Conservation (phyloP, 169 alveolate genomes). For the Eimeria tenella region DNA sequence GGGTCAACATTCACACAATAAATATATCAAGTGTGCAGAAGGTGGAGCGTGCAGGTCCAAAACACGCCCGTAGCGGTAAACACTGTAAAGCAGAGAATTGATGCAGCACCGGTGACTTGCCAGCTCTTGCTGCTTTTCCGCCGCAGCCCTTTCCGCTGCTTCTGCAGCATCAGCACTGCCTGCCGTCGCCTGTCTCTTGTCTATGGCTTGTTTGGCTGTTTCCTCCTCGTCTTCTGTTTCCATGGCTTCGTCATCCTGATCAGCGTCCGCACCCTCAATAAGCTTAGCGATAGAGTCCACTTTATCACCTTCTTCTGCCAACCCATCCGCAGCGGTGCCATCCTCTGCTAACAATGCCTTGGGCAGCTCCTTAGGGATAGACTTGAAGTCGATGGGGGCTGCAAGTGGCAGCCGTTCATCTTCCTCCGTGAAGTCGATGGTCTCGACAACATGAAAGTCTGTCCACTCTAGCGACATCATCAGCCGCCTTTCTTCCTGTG, state of each 20-base stretch:
- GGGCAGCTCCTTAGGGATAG: constrained; percentile 59
- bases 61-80: too few species aligned
- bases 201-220: not conserved
- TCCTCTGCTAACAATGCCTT: constrained; percentile 44
- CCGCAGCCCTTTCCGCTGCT: not conserved
- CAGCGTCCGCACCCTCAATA: constrained; percentile 77
- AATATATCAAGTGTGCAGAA: not conserved
- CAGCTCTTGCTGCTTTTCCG: constrained; percentile 30
- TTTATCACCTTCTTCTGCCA: constrained; percentile 19
- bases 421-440: constrained; percentile 89
- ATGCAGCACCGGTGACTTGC: not conserved
- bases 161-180: constrained; percentile 16
- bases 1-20: not conserved
- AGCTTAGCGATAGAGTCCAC: constrained; percentile 71
- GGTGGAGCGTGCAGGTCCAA: not conserved
- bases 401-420: constrained; percentile 80
- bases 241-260: constrained; percentile 78
- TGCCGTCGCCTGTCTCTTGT: not conserved
- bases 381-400: constrained; percentile 79
- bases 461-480: constrained; percentile 94
- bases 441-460: constrained; percentile 92
- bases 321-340: constrained; percentile 14
- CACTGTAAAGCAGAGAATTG: not conserved
- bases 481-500: constrained; percentile 89
- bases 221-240: constrained; percentile 75